These are phyloP conservation scores for Senna siamea DNA, from an alignment of 306 rosid species.

Conservation along the genomic window DNA sequence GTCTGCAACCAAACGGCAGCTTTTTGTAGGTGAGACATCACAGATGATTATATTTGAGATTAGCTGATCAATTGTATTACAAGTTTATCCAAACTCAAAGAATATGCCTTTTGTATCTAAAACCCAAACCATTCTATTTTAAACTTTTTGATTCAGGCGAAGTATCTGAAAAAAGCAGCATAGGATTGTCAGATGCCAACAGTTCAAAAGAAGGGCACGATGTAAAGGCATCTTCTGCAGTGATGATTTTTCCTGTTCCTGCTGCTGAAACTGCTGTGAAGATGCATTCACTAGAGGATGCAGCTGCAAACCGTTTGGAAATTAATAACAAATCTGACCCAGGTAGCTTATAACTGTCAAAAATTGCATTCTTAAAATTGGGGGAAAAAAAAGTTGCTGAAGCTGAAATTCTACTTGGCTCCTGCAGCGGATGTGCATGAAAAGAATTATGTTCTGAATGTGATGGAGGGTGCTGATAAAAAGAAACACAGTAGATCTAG, in stretches of 20 bases:
- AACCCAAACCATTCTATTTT: slow-evolving; percentile 24
- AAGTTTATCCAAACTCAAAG: slow-evolving; percentile 22
- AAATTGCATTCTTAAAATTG: slow-evolving; percentile 32
- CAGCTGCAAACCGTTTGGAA: slow-evolving; percentile 42
- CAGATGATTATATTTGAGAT: slow-evolving; percentile 17
- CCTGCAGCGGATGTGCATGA: slow-evolving; percentile 40
- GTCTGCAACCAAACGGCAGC: slow-evolving; percentile 48
- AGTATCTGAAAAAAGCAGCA: slow-evolving; percentile 40
- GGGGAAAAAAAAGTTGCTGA: slow-evolving; percentile 23
- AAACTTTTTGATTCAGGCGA: slow-evolving; percentile 53
- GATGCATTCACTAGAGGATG: slow-evolving; percentile 47
- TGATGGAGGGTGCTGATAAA: slow-evolving; percentile 27
- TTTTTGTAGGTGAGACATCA: slow-evolving; percentile 61
- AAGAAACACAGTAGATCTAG: slow-evolving; percentile 37
- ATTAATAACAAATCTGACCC: slow-evolving; percentile 38
- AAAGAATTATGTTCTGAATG: slow-evolving; percentile 35
- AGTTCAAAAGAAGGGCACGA: slow-evolving; percentile 41
- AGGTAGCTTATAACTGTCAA: slow-evolving; percentile 34
- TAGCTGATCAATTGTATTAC: slow-evolving; percentile 25
- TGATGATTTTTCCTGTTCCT: slow-evolving; percentile 37
- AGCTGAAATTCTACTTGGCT: slow-evolving; percentile 34
- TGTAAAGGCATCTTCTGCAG: slow-evolving; percentile 38
- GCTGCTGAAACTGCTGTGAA: slow-evolving; percentile 45
- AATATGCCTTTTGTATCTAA: slow-evolving; percentile 29
- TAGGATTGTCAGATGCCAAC: slow-evolving; percentile 42